Evolutionary conservation across 257 asterid genomes (phyloP).

Genomic region (Capsicum pubescens): DNA sequence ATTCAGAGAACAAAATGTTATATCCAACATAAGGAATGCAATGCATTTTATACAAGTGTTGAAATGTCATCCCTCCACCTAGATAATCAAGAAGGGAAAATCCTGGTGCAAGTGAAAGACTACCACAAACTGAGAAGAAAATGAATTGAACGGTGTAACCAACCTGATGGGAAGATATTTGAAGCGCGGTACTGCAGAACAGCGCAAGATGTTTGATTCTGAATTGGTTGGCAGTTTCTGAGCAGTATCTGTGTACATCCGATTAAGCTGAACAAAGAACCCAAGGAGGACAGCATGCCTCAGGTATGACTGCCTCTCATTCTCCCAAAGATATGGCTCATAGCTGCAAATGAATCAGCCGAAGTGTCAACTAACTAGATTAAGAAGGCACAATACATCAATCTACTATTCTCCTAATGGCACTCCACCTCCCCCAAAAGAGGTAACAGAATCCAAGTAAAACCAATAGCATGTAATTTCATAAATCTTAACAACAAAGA

Average conservation of each 20-base stretch:
- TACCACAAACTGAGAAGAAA: slow-evolving; percentile 6
- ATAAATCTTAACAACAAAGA: not conserved
- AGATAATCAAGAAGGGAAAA: slow-evolving; percentile 19
- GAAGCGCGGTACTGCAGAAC: slow-evolving; percentile 96
- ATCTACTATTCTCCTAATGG: not conserved
- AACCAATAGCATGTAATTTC: slow-evolving; percentile 14
- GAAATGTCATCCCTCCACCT: not conserved
- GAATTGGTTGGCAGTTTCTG: slow-evolving; percentile 87
- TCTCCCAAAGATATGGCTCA: slow-evolving; percentile 97
- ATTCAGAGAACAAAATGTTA: not conserved
- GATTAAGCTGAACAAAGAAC: slow-evolving; percentile 92
- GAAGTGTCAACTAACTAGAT: not conserved
- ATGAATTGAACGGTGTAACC: slow-evolving; percentile 20
- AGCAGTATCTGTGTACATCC: slow-evolving; percentile 68
- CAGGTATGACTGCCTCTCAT: slow-evolving; percentile 86
- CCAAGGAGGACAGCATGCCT: slow-evolving; percentile 97
- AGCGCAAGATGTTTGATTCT: slow-evolving; percentile 92
- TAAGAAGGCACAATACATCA: slow-evolving; percentile 9
- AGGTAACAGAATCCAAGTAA: slow-evolving; percentile 1
- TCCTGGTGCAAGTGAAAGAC: not conserved
- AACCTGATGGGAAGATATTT: slow-evolving; percentile 99
- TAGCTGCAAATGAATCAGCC: slow-evolving; percentile 61
- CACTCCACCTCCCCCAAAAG: slow-evolving; percentile 17
- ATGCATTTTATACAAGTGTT: not conserved
- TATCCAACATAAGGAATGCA: slow-evolving; percentile 17